Evolutionary conservation across 257 asterid genomes (phyloP), one percentile per base, ranked within the genome.

Genomic region (Solanum tarapatanum): DNA sequence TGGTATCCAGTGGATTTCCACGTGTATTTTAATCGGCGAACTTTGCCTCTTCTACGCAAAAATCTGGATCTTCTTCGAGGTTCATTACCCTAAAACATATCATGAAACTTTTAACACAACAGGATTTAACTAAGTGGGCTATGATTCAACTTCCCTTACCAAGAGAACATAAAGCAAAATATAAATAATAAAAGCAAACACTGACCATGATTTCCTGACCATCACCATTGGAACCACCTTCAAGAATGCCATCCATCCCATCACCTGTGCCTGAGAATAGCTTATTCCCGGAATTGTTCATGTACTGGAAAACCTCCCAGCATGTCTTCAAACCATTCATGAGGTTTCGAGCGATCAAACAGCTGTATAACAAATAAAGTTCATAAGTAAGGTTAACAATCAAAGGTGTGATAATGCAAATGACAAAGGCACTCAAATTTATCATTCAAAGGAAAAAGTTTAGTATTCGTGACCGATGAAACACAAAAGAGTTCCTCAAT

Each of bases 1-100:
- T 92, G 98, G 88, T 92, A 95, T 74, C 99, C 99, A 88, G 98
- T 96, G 86, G 99, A 96, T 92, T 96, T 97, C 98, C 98, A 94
- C 3, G 98, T 92, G 91, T 97, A 94, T 93, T 96, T 97, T 79
- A 97, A 92, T 72, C 98, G 98, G 66, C 99, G 99, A 73, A 96
- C 99, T 93, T 94, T 93, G 91, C 98, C 96, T 91, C 91, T 97
- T 87, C 99, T 92, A 51, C 99, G 95, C 83, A 95, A 91, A 94
- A 94, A 94, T 90, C 92, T 93, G 68, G 99, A 94, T 90, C 98
- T 94, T 91, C 98, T 96, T 35, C 98, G 91, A 41, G 94, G 98
- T 82, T 94, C 96, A 88, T 89, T 92, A 88, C 98, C 98, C 98
- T 96, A 89, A 37, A 12, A 87, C 73, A 82, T 41, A 83, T 73